Conservation (phyloP, 1,139 yeast genomes). For the Yamadazyma epiphylla region DNA sequence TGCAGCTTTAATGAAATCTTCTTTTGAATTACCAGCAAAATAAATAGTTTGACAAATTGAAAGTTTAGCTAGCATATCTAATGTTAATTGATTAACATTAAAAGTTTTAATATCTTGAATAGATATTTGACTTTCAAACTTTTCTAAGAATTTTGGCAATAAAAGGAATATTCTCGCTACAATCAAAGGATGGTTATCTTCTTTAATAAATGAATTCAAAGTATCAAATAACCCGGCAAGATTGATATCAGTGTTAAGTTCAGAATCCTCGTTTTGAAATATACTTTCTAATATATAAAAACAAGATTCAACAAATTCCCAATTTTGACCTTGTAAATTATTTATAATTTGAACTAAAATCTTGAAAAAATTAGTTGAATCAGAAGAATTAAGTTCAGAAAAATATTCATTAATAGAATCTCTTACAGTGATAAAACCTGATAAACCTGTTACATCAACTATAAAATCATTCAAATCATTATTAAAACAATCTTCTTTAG, state of each 20-base stretch:
- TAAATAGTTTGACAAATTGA: constrained; percentile 26
- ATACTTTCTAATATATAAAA: constrained; percentile 38
- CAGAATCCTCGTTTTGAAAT: constrained; percentile 43
- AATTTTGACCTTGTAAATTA: constrained; percentile 7
- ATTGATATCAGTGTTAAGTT: constrained; percentile 14
- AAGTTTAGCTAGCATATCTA: too few relatives aligned
- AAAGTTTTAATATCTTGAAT: constrained; percentile 35
- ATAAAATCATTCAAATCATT: constrained; percentile 67
- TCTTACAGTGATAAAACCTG: constrained; percentile 45
- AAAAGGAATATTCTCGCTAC: constrained; percentile 44
- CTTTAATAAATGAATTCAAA: constrained; percentile 1
- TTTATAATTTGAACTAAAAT: constrained; percentile 15
- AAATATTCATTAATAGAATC: constrained; percentile 52
- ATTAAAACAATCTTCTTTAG: constrained; percentile 29
- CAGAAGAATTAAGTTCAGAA: constrained; percentile 38
- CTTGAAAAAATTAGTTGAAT: constrained; percentile 27
- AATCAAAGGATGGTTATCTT: constrained; percentile 23
- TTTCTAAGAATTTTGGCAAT: constrained; percentile 56
- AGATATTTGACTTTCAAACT: constrained; percentile 35
- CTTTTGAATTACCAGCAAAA: constrained; percentile 9
- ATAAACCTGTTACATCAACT: constrained; percentile 67
- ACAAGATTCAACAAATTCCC: constrained; percentile 35
- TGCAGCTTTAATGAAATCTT: constrained; percentile 31
- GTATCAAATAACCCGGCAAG: constrained; percentile 18
- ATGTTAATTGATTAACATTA: constrained; percentile 25